Evolutionary conservation across 1,284 basidiomycete genomes (phyloP).

Genomic region (Peniophora sp.): DNA sequence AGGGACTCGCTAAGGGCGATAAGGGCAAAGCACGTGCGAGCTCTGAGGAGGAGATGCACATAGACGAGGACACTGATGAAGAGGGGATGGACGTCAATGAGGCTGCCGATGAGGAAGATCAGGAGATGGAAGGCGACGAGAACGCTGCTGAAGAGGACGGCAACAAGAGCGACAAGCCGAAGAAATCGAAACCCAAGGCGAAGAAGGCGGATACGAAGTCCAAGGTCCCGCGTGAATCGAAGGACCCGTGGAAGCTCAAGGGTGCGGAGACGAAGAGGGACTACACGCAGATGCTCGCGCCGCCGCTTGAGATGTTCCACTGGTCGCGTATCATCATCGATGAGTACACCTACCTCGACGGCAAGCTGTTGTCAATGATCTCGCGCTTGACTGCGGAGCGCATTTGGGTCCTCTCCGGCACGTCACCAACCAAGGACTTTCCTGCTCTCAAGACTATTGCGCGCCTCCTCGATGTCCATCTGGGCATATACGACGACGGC

Average conservation of each 20-base stretch:
- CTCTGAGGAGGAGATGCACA: not conserved
- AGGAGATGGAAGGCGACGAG: too few species aligned
- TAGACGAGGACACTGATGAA: not conserved
- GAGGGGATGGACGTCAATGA: too few species aligned
- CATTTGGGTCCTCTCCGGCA: conserved; percentile 94
- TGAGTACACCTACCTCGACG: conserved; percentile 91
- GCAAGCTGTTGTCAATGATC: conserved; percentile 72
- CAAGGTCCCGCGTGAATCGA: conserved; percentile 48
- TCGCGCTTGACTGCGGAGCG: conserved; percentile 73
- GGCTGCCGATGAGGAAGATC: too few species aligned
- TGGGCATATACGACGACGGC: conserved; percentile 84
- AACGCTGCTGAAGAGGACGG: not conserved
- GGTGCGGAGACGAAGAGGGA: conserved; percentile 54
- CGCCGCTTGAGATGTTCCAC: conserved; percentile 88
- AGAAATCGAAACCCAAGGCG: conserved; percentile 26
- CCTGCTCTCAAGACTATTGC: conserved; percentile 87
- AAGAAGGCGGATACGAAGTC: conserved; percentile 14
- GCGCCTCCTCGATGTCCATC: conserved; percentile 77
- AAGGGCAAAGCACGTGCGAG: not conserved
- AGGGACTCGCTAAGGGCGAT: not conserved
- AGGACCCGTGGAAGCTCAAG: conserved; percentile 77
- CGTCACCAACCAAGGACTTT: conserved; percentile 90
- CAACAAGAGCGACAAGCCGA: conserved; percentile 21
- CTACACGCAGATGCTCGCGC: conserved; percentile 74
- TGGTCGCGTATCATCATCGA: conserved; percentile 87